Percentiles rank a stretch among this genome's conserved stretches.
phyloP scores from a whole-genome alignment of 306 rosid species.

The Alnus glutinosa region DNA sequence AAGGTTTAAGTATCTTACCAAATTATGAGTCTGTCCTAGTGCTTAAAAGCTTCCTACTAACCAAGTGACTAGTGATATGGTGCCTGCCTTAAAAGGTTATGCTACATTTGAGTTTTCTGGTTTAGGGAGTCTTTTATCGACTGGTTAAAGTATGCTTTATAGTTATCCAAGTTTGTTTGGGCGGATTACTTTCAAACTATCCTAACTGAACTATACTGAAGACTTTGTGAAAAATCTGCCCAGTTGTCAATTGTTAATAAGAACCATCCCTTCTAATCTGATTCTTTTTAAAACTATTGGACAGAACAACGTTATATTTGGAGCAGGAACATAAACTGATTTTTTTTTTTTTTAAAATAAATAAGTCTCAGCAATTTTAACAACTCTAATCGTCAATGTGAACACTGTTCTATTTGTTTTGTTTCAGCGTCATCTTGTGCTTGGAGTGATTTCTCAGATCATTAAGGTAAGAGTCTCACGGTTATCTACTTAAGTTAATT shows the following conservation, averaged over 20 bases:
- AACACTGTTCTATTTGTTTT: conserved; percentile 16
- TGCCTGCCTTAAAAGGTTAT: not conserved
- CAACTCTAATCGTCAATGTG: conserved; percentile 5
- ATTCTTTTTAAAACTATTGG: no score
- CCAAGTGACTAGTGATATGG: not conserved
- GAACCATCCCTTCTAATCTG: not conserved
- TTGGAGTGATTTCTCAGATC: conserved; percentile 93
- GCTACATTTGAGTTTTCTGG: not conserved
- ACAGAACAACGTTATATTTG: no score
- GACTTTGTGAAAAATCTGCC: not conserved
- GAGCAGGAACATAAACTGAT: no score
- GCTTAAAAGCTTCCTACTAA: not conserved
- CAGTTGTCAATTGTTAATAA: not conserved
- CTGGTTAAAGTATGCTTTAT: not conserved
- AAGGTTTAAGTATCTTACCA: not conserved
- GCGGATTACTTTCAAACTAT: not conserved
- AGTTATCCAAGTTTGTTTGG: not conserved
- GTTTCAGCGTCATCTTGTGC: conserved; percentile 95
- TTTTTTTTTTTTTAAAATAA: no score
- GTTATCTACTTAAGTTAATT: not conserved
- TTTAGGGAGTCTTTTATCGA: no score
- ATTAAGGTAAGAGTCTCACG: conserved; percentile 67
- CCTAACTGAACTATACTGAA: not conserved
- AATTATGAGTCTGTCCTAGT: not conserved
- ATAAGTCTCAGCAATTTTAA: not conserved